Percentiles rank a stretch among this genome's conserved stretches.
Evolutionary conservation across 148 eudicot genomes (phyloP).

Genomic region (Drosera capensis): DNA sequence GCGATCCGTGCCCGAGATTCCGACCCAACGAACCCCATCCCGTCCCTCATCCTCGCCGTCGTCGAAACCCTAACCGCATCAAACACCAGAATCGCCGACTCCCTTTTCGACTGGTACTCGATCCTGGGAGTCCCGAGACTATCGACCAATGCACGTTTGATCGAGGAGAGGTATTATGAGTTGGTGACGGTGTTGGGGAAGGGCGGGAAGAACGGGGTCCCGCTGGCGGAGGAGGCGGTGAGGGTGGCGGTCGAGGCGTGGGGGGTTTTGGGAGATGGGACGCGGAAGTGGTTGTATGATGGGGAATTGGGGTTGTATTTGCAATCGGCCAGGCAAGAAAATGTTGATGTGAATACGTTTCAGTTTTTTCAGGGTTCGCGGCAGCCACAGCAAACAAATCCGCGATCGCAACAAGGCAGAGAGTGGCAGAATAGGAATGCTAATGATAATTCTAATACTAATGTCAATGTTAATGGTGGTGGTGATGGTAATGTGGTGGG

Average conservation of each 20-base stretch:
- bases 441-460: not conserved
- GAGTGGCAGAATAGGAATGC: not conserved
- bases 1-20: conserved; percentile 74
- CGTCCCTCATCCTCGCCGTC: conserved; percentile 68
- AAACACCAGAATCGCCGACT: conserved; percentile 38
- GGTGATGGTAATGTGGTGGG: conserved; percentile 10
- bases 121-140: conserved; percentile 46
- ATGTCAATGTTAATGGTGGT: conserved; percentile 6
- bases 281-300: conserved; percentile 44
- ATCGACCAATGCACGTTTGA: conserved; percentile 29
- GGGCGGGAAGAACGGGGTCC: conserved; percentile 35
- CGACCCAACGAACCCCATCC: conserved; percentile 43
- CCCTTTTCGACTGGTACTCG: conserved; percentile 46
- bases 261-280: conserved; percentile 52
- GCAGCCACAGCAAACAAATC: conserved; percentile 16
- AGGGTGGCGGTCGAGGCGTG: conserved; percentile 57
- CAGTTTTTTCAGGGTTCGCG: conserved; percentile 20
- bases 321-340: conserved; percentile 8
- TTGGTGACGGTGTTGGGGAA: conserved; percentile 35
- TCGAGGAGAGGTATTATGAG: conserved; percentile 36
- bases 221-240: conserved; percentile 52
- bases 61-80: conserved; percentile 66
- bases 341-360: conserved; percentile 14
- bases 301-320: conserved; percentile 18
- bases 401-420: not conserved